Base-by-base conservation (phyloP, 148 eudicot species). In the Hydrangea macrophylla region DNA sequence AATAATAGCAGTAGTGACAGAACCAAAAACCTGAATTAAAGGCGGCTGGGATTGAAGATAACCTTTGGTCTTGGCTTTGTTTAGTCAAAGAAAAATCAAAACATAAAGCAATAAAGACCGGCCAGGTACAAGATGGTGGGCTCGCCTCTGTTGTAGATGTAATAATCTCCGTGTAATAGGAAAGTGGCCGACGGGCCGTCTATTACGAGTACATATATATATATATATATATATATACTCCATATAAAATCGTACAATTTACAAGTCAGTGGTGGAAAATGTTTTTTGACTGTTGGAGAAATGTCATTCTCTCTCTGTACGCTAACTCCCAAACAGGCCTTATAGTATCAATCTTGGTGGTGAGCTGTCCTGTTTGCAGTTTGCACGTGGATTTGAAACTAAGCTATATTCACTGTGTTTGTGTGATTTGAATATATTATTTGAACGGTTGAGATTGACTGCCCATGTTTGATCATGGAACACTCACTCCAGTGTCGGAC, bases 1-100 rank as follows among this genome's bases (percentile, higher is more conserved):
- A 31, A 20, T 45, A n/a, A 61, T 9, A 18, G 58, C 57, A 8
- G 27, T 18, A 55, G 33, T 40, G 31, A 36, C 31, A 50, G 61
- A 68, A 73, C 28, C 60, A 74, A 75, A 83, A 75, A 83, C 86
- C 86, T 72, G 63, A 24, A 32, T 32, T 58, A 64, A 72, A 57
- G 75, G 64, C 50, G 58, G 51, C 65, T 65, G 64, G 33, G 44
- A 12, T 20, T 64, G 20, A 28, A 51, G 57, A 18, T 26, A 7
- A n/a, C 26, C 24, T 12, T 53, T 27, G 30, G 12, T 7, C 39
- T 65, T 50, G 55, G 28, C 48, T n/a, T 35, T 24, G 27, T 30
- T 60, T 11, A 15, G 55, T 60, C 22, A 45, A n/a, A 51, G 32
- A 60, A 40, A 54, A 45, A 45, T 60, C 55, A 45, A 58, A 57